A percentile compares a stretch with the other conserved stretches of the same genome.
These are phyloP conservation scores for Lanmaoa pseudosensibilis DNA, from an alignment of 768 basidiomycete genomes.

Conservation along the genomic window DNA sequence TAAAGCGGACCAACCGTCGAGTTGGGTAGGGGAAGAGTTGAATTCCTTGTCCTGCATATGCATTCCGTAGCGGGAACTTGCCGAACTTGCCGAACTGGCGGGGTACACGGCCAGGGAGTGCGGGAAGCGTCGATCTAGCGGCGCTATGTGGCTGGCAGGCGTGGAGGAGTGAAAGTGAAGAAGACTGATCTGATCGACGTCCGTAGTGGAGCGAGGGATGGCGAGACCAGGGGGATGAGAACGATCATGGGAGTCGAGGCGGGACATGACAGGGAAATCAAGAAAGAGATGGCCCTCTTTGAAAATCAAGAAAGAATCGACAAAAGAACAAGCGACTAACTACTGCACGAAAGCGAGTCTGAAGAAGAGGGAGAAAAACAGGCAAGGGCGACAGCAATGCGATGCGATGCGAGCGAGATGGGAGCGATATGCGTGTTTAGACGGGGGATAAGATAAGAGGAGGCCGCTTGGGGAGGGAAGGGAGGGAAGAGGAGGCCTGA, in stretches of 20 bases:
- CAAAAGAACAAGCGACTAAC: slow-evolving; percentile 28
- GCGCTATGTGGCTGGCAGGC: slow-evolving; percentile 5
- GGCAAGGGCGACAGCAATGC: slow-evolving; percentile 34
- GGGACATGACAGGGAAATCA: slow-evolving; percentile 40
- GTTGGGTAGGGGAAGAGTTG: slow-evolving; percentile 20
- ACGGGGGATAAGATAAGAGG: slow-evolving; percentile 33
- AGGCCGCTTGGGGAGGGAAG: slow-evolving; percentile 6
- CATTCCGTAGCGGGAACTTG: slow-evolving; percentile 38
- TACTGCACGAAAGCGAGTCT: slow-evolving; percentile 32
- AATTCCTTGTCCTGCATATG: slow-evolving; percentile 39
- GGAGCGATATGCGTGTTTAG: slow-evolving; percentile 31
- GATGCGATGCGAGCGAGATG: slow-evolving; percentile 33
- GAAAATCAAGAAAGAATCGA: slow-evolving; percentile 29
- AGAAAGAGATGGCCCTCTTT: slow-evolving; percentile 15
- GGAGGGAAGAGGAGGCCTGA: slow-evolving; percentile 22
- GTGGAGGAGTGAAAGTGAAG: slow-evolving; percentile 18
- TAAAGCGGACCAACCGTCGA: slow-evolving; percentile 33
- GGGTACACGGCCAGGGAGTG: slow-evolving; percentile 16
- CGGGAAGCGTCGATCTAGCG: slow-evolving; percentile 26
- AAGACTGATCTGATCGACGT: slow-evolving; percentile 28
- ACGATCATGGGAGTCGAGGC: slow-evolving; percentile 42
- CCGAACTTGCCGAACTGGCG: slow-evolving; percentile 25
- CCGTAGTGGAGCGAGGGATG: slow-evolving; percentile 29
- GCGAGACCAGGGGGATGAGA: slow-evolving; percentile 36
- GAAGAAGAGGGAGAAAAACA: slow-evolving; percentile 19